These are phyloP conservation scores for Aspergillus cavernicola DNA, from an alignment of 495 filamentous ascomycete species.

Conservation along the genomic window DNA sequence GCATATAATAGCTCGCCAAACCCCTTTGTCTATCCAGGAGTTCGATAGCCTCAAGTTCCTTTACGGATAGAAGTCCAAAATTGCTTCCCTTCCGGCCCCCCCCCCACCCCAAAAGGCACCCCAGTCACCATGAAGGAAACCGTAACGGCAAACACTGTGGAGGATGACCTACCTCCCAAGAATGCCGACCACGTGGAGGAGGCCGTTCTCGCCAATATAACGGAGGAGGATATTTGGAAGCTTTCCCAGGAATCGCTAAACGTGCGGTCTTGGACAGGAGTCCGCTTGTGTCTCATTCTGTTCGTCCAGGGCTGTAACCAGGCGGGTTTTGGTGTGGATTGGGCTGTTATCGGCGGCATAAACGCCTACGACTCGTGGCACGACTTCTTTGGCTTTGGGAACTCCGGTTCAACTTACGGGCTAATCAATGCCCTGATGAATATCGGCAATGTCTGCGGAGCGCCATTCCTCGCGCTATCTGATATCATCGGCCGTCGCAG, in stretches of 20 bases:
- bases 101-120: too few relatives aligned
- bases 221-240: slow-evolving; percentile 35
- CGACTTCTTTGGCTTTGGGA: slow-evolving; percentile 23
- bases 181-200: slow-evolving; percentile 31
- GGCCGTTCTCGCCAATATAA: slow-evolving; percentile 32
- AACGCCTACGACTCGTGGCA: slow-evolving; percentile 33
- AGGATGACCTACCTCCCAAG: slow-evolving; percentile 15
- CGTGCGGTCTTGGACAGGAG: slow-evolving; percentile 30
- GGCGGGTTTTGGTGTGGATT: slow-evolving; percentile 42
- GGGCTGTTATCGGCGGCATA: slow-evolving; percentile 40
- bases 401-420: slow-evolving; percentile 27
- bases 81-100: neutral
- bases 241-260: slow-evolving; percentile 29
- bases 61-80: neutral
- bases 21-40: neutral
- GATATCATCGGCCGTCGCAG: slow-evolving; percentile 40
- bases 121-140: slow-evolving; percentile 7
- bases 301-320: slow-evolving; percentile 40
- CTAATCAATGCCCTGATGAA: slow-evolving; percentile 39
- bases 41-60: neutral
- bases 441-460: slow-evolving; percentile 35
- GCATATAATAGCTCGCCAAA: neutral
- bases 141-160: neutral
- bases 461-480: slow-evolving; percentile 33
- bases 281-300: slow-evolving; percentile 35